Evolutionary conservation across 768 basidiomycete genomes (phyloP).

Genomic region (Boletus insuetus): DNA sequence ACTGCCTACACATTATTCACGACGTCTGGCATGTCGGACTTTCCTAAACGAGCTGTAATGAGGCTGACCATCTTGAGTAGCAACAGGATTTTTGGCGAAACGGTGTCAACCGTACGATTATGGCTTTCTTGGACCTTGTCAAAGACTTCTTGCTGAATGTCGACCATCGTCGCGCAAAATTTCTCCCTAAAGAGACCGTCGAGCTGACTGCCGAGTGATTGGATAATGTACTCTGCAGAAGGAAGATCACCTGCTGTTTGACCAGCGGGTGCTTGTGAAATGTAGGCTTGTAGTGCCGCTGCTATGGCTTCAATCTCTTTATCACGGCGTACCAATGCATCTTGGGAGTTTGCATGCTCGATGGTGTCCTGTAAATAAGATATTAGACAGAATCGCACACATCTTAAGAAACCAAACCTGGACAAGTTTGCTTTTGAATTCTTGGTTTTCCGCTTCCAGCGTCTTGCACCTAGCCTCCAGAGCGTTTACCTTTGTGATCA

Average conservation of each 20-base stretch:
- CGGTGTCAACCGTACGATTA: slow-evolving; percentile 18
- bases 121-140: slow-evolving; percentile 22
- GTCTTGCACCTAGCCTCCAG: slow-evolving; percentile 20
- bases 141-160: slow-evolving; percentile 26
- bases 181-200: slow-evolving; percentile 25
- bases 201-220: slow-evolving; percentile 24
- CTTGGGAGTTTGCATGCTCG: slow-evolving; percentile 11
- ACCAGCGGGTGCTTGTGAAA: slow-evolving; percentile 25
- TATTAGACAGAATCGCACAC: background rate
- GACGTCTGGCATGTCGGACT: slow-evolving; percentile 12
- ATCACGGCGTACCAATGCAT: slow-evolving; percentile 15
- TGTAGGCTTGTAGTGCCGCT: slow-evolving; percentile 30
- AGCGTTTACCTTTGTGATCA: slow-evolving; percentile 29
- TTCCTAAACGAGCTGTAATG: slow-evolving; percentile 25
- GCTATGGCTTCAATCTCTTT: slow-evolving; percentile 31
- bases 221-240: slow-evolving; percentile 30
- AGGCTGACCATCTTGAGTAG: slow-evolving; percentile 31
- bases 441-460: slow-evolving; percentile 29
- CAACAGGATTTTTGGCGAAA: slow-evolving; percentile 28
- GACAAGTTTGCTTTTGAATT: slow-evolving; percentile 21
- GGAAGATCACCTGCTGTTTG: slow-evolving; percentile 17
- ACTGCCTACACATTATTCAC: slow-evolving; percentile 4
- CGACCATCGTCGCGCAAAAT: slow-evolving; percentile 16
- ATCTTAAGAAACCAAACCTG: slow-evolving; percentile 23
- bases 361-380: slow-evolving; percentile 11